Percentiles rank a stretch among this genome's conserved stretches.
Conservation (phyloP, 1,284 basidiomycete species). For the Fomitopsis pinicola region DNA sequence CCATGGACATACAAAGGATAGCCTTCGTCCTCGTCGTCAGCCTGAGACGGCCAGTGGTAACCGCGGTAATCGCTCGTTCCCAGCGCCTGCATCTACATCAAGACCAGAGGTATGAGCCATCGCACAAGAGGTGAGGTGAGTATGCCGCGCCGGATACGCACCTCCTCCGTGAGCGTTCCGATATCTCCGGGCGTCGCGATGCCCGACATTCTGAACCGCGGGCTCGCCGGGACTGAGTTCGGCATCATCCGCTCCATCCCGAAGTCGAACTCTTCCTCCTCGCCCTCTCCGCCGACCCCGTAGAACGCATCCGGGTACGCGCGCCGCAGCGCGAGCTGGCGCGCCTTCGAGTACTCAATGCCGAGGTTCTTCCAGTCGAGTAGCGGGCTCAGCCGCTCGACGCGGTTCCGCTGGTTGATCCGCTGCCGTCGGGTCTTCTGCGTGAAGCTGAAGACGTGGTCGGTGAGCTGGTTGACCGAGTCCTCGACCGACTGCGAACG, state of each 20-base stretch:
- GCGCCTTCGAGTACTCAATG: constrained; percentile 93
- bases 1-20: constrained; percentile 74
- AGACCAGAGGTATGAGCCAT: neutral
- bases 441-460: constrained; percentile 78
- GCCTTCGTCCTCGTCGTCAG: constrained; percentile 85
- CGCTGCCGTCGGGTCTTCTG: constrained; percentile 92
- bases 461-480: constrained; percentile 74
- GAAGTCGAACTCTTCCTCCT: constrained; percentile 56
- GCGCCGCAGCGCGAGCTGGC: constrained; percentile 87
- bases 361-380: constrained; percentile 99
- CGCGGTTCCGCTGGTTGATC: constrained; percentile 97
- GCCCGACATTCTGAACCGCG: constrained; percentile 67
- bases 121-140: neutral
- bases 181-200: constrained; percentile 88
- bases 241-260: constrained; percentile 68
- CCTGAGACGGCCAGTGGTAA: constrained; percentile 54
- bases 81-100: constrained; percentile 73
- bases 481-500: constrained; percentile 89
- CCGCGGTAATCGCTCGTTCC: constrained; percentile 89
- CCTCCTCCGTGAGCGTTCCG: constrained; percentile 92
- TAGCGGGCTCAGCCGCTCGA: constrained; percentile 88
- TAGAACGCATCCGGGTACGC: constrained; percentile 96
- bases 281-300: constrained; percentile 39
- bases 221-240: constrained; percentile 84
- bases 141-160: constrained; percentile 22